Conservation (phyloP, 495 filamentous ascomycete genomes). For the Tuber brumale region DNA sequence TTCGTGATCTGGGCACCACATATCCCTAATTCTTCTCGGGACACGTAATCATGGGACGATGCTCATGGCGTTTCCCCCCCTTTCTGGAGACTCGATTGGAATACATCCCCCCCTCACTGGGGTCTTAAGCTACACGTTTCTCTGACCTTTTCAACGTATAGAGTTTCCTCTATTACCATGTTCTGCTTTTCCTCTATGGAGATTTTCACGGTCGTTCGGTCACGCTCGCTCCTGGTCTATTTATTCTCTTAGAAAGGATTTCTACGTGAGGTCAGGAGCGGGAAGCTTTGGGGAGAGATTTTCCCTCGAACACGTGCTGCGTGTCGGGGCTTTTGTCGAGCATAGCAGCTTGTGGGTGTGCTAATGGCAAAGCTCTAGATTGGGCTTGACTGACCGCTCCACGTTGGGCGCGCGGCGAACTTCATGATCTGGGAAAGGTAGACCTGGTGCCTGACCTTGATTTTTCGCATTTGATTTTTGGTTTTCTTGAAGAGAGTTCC, state of each 20-base stretch:
- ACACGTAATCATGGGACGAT: not conserved
- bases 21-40: not conserved
- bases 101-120: not conserved
- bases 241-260: not conserved
- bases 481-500: not conserved
- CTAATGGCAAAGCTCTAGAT: not conserved
- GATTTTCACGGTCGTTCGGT: not conserved
- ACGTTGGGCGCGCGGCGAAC: not conserved
- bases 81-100: too few relatives aligned
- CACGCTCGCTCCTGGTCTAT: not conserved
- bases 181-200: not conserved
- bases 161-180: not conserved
- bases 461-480: not conserved
- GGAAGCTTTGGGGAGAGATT: not conserved
- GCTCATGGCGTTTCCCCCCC: not conserved
- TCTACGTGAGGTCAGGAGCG: not conserved
- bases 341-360: not conserved
- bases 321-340: not conserved
- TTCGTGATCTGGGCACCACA: not conserved
- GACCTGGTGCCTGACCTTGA: too few relatives aligned
- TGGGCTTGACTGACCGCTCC: not conserved
- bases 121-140: not conserved
- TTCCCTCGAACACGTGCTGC: not conserved
- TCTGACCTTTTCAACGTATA: not conserved
- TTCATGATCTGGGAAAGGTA: not conserved